These are phyloP conservation scores for Coniochaeta sp. DNA, from an alignment of 2,329 filamentous ascomycete genomes.

Conservation along the genomic window DNA sequence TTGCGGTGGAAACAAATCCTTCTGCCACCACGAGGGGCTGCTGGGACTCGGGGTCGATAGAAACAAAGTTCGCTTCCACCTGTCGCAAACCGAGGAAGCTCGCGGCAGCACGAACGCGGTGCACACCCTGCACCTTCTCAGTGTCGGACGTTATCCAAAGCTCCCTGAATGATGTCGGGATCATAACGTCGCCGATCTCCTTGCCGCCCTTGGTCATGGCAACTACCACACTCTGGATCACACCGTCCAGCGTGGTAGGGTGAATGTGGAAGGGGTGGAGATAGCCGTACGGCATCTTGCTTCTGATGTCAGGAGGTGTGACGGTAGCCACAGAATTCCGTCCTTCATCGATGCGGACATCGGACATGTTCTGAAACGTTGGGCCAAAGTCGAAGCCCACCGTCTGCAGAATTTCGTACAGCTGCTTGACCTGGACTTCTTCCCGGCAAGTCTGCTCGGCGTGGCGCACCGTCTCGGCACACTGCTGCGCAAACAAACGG, in stretches of 20 bases:
- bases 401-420: not conserved
- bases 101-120: not conserved
- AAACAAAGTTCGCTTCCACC: not conserved
- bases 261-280: not conserved
- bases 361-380: not conserved
- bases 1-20: not conserved
- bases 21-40: not conserved
- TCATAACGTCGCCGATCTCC: not conserved
- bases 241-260: not conserved
- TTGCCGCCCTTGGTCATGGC: not conserved
- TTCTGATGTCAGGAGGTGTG: not conserved
- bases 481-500: not conserved
- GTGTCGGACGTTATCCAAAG: not conserved
- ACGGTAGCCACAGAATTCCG: not conserved
- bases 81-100: not conserved
- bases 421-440: not conserved
- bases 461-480: not conserved
- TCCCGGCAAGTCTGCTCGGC: not conserved
- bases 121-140: not conserved
- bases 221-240: not conserved
- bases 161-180: not conserved
- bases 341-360: not conserved
- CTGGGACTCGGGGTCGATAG: not conserved
- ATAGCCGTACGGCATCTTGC: not conserved
- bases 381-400: not conserved